Evolutionary conservation across 164 flowering plant species (phyloP).

Genomic region (Santalum album): DNA sequence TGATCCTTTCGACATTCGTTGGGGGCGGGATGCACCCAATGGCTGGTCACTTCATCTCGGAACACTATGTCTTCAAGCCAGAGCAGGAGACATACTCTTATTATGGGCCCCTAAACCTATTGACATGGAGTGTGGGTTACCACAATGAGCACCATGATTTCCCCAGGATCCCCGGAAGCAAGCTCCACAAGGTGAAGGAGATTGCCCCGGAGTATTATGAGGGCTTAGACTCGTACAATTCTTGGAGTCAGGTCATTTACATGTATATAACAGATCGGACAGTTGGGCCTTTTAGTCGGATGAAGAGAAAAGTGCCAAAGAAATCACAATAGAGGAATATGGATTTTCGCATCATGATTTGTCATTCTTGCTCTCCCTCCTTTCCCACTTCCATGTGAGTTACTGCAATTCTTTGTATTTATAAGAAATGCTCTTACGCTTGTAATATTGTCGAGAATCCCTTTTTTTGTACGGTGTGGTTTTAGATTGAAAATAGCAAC

Average conservation of each 20-base stretch:
- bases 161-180: conserved; percentile 83
- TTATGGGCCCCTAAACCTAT: conserved; percentile 84
- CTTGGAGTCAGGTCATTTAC: conserved; percentile 97
- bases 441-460: too few species aligned
- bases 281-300: conserved; percentile 83
- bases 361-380: too few species aligned
- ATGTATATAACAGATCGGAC: conserved; percentile 80
- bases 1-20: conserved; percentile 86
- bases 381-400: too few species aligned
- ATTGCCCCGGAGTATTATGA: conserved; percentile 89
- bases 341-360: too few species aligned
- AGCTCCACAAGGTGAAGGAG: conserved; percentile 89
- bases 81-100: conserved; percentile 91
- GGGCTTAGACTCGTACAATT: conserved; percentile 46
- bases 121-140: conserved; percentile 91
- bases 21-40: conserved; percentile 99
- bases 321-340: conserved; percentile 48
- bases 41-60: conserved; percentile 97
- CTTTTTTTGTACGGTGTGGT: too few species aligned
- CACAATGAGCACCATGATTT: conserved; percentile 99
- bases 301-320: conserved; percentile 66
- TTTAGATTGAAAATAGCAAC: too few species aligned
- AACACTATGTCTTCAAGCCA: conserved; percentile 82
- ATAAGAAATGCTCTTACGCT: too few species aligned
- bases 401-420: too few species aligned